Base-by-base conservation (phyloP, 2,329 filamentous ascomycete genomes). In the Nakataea oryzae region DNA sequence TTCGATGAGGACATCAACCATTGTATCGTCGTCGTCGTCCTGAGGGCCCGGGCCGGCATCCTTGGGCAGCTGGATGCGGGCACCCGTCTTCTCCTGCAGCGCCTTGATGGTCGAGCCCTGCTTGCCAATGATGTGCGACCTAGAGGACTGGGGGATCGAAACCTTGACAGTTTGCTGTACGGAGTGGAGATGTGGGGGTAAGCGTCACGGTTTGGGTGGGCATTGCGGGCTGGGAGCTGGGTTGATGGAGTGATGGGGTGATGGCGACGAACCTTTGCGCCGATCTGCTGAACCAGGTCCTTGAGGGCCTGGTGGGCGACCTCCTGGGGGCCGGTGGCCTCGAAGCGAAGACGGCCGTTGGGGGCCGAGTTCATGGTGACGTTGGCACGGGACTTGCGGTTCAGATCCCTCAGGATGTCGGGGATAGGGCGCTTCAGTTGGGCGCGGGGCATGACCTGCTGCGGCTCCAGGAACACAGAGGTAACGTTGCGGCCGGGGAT, bases 41-140 rank as follows among this genome's bases (percentile, higher is more conserved):
- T 83, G 83, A 27, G 79, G 74, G 30, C 80, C 70, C 3, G 74
- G 73, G 41, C 79, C 78, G 61, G 76, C 78, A 28, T 90, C 87
- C 76, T 90, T 93, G 64, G 93, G 93, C 64, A 99, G 85, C 72
- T 96, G 91, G 70, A 99, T 93, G 66, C 87, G 87, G 61, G 95
- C 93, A 65, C 93, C 93, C 3, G 92, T 95, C 74, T 89, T 88
- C 74, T 93, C 90, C 76, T 93, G 90, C 61, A 99, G 86, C 58
- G 88, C 84, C 77, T 96, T 93, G 73, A 99, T 96, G 65, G 89
- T 93, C 29, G 91, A 85, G 63, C 96, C 96, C 71, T 89, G 87
- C 71, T 91, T 92, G 68, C 95, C 96, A 72, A 99, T 97, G 74
- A 99, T 93, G 74, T 93, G 89, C 61, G 93, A 86, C 65, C 92